Percentiles rank a stretch among this genome's conserved stretches.
Conservation (phyloP, 2,329 filamentous ascomycete genomes). For the Didymella exigua region DNA sequence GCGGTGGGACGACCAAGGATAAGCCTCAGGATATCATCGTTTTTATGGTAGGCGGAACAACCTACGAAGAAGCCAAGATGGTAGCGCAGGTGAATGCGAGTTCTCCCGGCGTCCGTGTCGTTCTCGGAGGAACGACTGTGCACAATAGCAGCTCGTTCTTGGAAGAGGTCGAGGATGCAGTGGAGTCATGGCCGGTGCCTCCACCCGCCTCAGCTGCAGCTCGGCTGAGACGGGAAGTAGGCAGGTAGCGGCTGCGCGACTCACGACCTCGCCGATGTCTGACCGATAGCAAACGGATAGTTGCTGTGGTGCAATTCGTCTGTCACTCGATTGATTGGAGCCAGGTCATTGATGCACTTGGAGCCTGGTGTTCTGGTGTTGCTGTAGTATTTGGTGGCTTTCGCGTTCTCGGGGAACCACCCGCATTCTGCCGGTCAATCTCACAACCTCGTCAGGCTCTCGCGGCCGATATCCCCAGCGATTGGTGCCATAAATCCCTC, state of each 20-base stretch:
- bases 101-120: constrained; percentile 84
- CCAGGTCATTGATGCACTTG: background rate
- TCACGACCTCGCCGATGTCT: background rate
- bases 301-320: background rate
- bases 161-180: constrained; percentile 89
- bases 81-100: constrained; percentile 93
- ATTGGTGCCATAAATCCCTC: constrained; percentile 17
- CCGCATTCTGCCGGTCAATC: constrained; percentile 13
- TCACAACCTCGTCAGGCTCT: constrained; percentile 10
- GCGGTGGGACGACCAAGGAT: constrained; percentile 82
- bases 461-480: constrained; percentile 5
- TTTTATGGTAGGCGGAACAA: constrained; percentile 91
- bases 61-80: constrained; percentile 96
- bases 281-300: background rate
- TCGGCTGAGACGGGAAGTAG: constrained; percentile 66
- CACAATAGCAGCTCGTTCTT: constrained; percentile 89
- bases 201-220: constrained; percentile 60
- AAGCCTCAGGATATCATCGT: constrained; percentile 97
- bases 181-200: constrained; percentile 80
- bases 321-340: background rate
- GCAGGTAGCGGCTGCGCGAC: constrained; percentile 46
- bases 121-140: constrained; percentile 84
- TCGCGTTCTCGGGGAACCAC: constrained; percentile 6
- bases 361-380: constrained; percentile 10
- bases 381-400: constrained; percentile 5